Percentiles rank a stretch among this genome's conserved stretches.
phyloP scores from a whole-genome alignment of 1,284 basidiomycete species.

The Volvariella surrecta region DNA sequence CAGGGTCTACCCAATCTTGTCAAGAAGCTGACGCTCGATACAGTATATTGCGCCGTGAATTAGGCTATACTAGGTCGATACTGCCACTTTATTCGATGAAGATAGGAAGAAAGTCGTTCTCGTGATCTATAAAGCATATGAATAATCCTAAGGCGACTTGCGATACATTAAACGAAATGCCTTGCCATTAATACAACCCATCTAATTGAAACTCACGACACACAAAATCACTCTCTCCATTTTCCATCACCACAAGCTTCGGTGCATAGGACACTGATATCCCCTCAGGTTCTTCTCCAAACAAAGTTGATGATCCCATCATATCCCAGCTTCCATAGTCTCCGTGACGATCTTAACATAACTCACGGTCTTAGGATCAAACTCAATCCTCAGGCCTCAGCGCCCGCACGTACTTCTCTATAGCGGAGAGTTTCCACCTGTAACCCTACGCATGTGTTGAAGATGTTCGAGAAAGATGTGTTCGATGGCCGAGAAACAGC shows the following conservation, averaged over 20 bases:
- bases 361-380: constrained; percentile 69
- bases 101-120: too few relatives aligned
- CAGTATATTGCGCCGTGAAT: too few relatives aligned
- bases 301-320: constrained; percentile 85
- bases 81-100: too few relatives aligned
- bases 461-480: constrained; percentile 78
- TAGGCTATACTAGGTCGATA: too few relatives aligned
- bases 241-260: constrained; percentile 34
- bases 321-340: constrained; percentile 54
- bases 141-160: too few relatives aligned
- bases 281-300: constrained; percentile 52
- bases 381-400: constrained; percentile 79
- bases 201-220: too few relatives aligned
- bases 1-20: too few relatives aligned
- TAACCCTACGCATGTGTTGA: constrained; percentile 75
- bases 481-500: constrained; percentile 83
- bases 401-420: constrained; percentile 70
- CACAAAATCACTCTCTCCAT: too few relatives aligned
- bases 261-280: constrained; percentile 41
- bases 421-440: constrained; percentile 69
- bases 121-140: too few relatives aligned
- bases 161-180: too few relatives aligned
- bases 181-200: too few relatives aligned
- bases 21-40: too few relatives aligned
- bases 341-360: constrained; percentile 84